These are phyloP conservation scores for Malus hybrid DNA, from an alignment of 331 rosid genomes.

Conservation along the genomic window DNA sequence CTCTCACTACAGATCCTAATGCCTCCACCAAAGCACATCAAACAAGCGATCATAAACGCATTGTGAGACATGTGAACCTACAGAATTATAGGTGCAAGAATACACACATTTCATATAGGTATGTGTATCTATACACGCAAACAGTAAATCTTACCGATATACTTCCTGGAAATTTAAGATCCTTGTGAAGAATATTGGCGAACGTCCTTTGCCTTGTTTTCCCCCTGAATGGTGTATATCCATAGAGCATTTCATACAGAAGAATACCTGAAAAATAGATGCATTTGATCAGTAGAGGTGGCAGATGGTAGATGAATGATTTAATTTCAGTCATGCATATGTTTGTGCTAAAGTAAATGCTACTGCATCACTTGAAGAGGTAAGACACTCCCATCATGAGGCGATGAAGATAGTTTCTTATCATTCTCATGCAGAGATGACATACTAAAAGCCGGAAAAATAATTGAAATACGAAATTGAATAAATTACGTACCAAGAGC, in stretches of 20 bases:
- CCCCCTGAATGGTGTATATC: slow-evolving; percentile 92
- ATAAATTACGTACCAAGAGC: slow-evolving; percentile 63
- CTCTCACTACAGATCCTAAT: neutral
- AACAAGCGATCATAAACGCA: neutral
- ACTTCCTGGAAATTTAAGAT: slow-evolving; percentile 85
- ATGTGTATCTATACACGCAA: neutral
- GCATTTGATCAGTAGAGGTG: neutral
- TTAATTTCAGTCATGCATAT: neutral
- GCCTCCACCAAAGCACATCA: neutral
- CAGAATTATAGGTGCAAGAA: neutral
- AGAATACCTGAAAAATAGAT: slow-evolving; percentile 50
- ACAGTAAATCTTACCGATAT: slow-evolving; percentile 43
- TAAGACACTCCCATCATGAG: neutral
- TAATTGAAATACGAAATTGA: neutral
- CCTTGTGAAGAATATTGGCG: slow-evolving; percentile 90
- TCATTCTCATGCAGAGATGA: neutral
- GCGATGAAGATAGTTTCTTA: neutral
- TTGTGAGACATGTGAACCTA: neutral
- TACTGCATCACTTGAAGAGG: neutral
- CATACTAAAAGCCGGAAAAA: neutral
- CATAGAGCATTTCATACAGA: slow-evolving; percentile 87
- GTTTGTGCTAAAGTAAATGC: neutral
- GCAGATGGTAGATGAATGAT: neutral
- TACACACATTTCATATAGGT: neutral
- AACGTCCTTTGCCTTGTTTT: slow-evolving; percentile 90